phyloP scores from a whole-genome alignment of 768 basidiomycete genomes.

The Amanita phalloides region DNA sequence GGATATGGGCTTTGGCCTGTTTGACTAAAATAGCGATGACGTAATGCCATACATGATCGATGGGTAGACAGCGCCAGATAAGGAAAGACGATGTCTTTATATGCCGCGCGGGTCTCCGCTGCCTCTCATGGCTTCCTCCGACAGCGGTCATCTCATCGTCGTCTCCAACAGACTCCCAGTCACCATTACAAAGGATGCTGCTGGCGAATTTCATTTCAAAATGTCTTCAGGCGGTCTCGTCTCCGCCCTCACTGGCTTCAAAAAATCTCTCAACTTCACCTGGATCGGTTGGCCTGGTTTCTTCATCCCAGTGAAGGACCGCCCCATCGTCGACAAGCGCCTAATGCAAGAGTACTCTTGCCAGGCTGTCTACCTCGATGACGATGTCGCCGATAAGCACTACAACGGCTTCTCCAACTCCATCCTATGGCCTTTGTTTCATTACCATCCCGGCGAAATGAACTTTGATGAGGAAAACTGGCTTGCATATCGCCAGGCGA shows the following conservation, averaged over 20 bases:
- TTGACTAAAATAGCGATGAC: slow-evolving; percentile 42
- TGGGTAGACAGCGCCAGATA: neutral
- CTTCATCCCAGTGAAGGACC: slow-evolving; percentile 88
- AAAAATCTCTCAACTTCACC: slow-evolving; percentile 95
- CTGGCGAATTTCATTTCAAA: slow-evolving; percentile 95
- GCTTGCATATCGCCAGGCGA: slow-evolving; percentile 96
- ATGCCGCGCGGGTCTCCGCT: neutral
- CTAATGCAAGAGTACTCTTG: slow-evolving; percentile 94
- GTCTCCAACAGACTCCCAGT: slow-evolving; percentile 94
- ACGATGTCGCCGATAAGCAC: slow-evolving; percentile 96
- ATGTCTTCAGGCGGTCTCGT: slow-evolving; percentile 99
- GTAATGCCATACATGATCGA: neutral
- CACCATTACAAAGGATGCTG: slow-evolving; percentile 88
- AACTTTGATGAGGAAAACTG: slow-evolving; percentile 99
- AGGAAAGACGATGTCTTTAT: neutral
- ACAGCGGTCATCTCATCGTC: slow-evolving; percentile 69
- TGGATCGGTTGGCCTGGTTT: slow-evolving; percentile 97
- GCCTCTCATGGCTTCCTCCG: slow-evolving; percentile 10
- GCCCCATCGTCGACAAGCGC: slow-evolving; percentile 83
- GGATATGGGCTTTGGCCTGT: slow-evolving; percentile 94
- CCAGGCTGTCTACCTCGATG: slow-evolving; percentile 95
- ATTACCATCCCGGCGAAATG: slow-evolving; percentile 99
- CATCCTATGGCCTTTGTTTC: slow-evolving; percentile 98
- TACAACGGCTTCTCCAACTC: slow-evolving; percentile 99
- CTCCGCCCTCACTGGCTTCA: slow-evolving; percentile 93